These are phyloP conservation scores for Entomortierella chlamydospora DNA, from an alignment of 192 early-diverging fungal species.

Conservation along the genomic window DNA sequence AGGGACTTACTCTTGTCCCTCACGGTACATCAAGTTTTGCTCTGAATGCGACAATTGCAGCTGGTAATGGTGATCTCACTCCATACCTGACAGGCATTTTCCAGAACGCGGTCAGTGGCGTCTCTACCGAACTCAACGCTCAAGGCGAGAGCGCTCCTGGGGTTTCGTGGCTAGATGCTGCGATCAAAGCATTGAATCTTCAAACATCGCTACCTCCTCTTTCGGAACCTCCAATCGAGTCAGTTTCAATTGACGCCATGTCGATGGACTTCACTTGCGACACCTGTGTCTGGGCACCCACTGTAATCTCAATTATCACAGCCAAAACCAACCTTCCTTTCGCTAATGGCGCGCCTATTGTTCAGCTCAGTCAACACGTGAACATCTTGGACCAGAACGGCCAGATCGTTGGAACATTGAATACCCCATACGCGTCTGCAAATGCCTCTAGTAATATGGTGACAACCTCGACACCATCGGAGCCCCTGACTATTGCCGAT, in stretches of 20 bases:
- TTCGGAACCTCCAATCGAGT: constrained; percentile 44
- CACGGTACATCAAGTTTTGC: constrained; percentile 20
- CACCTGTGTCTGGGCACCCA: constrained; percentile 55
- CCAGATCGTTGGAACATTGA: constrained; percentile 22
- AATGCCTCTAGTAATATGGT: constrained; percentile 47
- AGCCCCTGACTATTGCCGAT: constrained; percentile 46
- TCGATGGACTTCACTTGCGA: constrained; percentile 56
- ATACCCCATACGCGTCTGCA: constrained; percentile 18
- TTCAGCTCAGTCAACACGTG: constrained; percentile 57
- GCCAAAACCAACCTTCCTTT: constrained; percentile 68
- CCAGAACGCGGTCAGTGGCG: constrained; percentile 16
- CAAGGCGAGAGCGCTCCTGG: constrained; percentile 24
- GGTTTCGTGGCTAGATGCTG: constrained; percentile 14
- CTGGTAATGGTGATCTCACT: constrained; percentile 1
- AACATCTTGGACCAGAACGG: constrained; percentile 41
- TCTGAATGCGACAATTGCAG: constrained; percentile 21
- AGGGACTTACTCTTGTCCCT: constrained; percentile 21
- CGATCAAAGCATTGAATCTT: constrained; percentile 19
- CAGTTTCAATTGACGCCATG: constrained; percentile 60
- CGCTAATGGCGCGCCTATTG: constrained; percentile 59
- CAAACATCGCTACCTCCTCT: constrained; percentile 15
- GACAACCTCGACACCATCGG: constrained; percentile 34
- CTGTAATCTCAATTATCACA: constrained; percentile 51
- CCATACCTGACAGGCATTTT: constrained; percentile 24
- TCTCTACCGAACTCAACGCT: constrained; percentile 5